Evolutionary conservation across 331 rosid species (phyloP).

Genomic region (Cydonia oblonga): DNA sequence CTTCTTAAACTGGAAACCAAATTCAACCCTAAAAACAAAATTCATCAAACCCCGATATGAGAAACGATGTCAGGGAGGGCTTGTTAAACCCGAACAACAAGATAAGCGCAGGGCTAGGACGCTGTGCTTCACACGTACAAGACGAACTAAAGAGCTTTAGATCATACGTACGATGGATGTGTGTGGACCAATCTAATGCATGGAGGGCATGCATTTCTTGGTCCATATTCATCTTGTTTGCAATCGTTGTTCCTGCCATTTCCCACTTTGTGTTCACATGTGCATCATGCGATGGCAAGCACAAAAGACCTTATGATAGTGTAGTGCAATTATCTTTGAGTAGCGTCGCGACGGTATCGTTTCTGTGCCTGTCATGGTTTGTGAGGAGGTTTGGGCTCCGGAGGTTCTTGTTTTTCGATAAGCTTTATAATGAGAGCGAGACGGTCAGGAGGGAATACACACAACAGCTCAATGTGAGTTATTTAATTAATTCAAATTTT

Average conservation of each 20-base stretch:
- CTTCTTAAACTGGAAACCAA: neutral
- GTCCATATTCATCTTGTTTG: conserved; percentile 49
- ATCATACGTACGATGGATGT: conserved; percentile 74
- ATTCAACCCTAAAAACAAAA: neutral
- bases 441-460: conserved; percentile 55
- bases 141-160: conserved; percentile 74
- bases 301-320: conserved; percentile 55
- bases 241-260: conserved; percentile 44
- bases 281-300: conserved; percentile 46
- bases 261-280: conserved; percentile 66
- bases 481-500: neutral
- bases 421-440: conserved; percentile 79
- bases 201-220: conserved; percentile 55
- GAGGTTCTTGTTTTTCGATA: conserved; percentile 75
- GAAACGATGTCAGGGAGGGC: neutral
- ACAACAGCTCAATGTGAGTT: conserved; percentile 52
- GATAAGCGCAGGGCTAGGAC: neutral
- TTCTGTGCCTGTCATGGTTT: conserved; percentile 49
- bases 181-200: conserved; percentile 68
- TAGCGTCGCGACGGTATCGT: conserved; percentile 52
- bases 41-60: neutral
- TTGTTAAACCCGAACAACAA: neutral
- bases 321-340: conserved; percentile 67
- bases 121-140: conserved; percentile 38
- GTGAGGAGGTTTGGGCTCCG: conserved; percentile 50